These are phyloP conservation scores for Colletotrichum siamense DNA, from an alignment of 2,329 filamentous ascomycete genomes.

Conservation along the genomic window DNA sequence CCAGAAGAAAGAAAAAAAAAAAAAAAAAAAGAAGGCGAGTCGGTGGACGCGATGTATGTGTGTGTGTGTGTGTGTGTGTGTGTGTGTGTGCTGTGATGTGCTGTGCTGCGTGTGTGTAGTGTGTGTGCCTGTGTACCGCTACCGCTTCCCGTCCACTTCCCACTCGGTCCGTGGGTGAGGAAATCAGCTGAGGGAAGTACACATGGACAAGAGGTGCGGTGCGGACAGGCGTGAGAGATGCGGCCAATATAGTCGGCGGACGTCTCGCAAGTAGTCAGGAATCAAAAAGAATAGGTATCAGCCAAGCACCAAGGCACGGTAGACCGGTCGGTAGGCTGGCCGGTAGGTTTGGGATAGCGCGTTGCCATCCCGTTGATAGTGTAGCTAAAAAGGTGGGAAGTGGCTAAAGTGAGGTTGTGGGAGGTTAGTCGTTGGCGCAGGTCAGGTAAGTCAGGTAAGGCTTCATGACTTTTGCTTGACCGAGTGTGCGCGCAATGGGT, in stretches of 20 bases:
- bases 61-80: neutral
- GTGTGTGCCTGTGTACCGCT: neutral
- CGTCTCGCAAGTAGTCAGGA: neutral
- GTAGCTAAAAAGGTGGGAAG: neutral
- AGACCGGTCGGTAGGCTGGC: neutral
- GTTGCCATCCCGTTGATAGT: constrained; percentile 17
- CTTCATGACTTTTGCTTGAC: neutral
- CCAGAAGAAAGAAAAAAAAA: neutral
- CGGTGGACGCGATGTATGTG: neutral
- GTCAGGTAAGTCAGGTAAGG: neutral
- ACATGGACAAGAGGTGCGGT: neutral
- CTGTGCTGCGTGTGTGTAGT: neutral
- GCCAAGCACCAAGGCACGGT: neutral
- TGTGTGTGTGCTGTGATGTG: neutral
- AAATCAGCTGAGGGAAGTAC: neutral
- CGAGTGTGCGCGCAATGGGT: neutral
- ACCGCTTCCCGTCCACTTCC: neutral
- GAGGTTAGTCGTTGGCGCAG: neutral
- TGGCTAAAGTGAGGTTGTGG: neutral
- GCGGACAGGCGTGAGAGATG: neutral
- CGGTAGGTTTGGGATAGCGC: constrained; percentile 3
- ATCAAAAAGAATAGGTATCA: neutral
- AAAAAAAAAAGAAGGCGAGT: neutral
- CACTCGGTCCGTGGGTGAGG: neutral
- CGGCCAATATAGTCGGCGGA: neutral